Conservation (phyloP, 768 basidiomycete species). For the Dictyophora rubrovolvata region DNA sequence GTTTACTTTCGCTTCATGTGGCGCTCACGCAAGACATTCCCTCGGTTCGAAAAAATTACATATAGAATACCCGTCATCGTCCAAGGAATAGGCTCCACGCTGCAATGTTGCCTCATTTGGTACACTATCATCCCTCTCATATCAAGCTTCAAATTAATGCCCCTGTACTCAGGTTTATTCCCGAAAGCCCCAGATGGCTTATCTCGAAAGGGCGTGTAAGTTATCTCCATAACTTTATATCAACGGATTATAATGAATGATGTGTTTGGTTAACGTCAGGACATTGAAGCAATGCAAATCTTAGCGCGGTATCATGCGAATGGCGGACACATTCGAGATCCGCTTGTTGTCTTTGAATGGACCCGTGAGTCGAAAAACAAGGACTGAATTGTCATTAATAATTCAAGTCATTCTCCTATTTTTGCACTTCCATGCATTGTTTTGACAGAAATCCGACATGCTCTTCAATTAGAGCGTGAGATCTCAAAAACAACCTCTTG, state of each 20-base stretch:
- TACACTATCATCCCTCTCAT: constrained; percentile 16
- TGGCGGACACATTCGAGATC: constrained; percentile 47
- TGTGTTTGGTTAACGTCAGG: constrained; percentile 21
- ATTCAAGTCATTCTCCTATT: neutral
- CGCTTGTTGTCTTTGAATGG: constrained; percentile 40
- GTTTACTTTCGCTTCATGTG: constrained; percentile 32
- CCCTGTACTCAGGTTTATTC: constrained; percentile 38
- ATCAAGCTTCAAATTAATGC: neutral
- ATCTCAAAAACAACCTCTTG: constrained; percentile 39
- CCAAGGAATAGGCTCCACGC: constrained; percentile 46
- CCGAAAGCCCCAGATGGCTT: constrained; percentile 60
- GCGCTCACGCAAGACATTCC: constrained; percentile 21
- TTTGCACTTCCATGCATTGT: neutral
- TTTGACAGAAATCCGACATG: constrained; percentile 46
- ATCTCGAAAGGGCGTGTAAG: constrained; percentile 49
- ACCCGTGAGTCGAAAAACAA: constrained; percentile 23
- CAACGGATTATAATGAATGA: neutral
- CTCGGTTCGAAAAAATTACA: constrained; percentile 22
- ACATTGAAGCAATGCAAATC: constrained; percentile 47
- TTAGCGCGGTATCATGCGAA: constrained; percentile 68
- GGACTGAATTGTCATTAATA: neutral
- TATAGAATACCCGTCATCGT: constrained; percentile 56
- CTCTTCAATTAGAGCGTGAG: constrained; percentile 52
- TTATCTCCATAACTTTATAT: neutral
- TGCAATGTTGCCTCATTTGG: constrained; percentile 49